Base-by-base conservation (phyloP, 2,329 filamentous ascomycete species). In the Corynespora cassiicola region DNA sequence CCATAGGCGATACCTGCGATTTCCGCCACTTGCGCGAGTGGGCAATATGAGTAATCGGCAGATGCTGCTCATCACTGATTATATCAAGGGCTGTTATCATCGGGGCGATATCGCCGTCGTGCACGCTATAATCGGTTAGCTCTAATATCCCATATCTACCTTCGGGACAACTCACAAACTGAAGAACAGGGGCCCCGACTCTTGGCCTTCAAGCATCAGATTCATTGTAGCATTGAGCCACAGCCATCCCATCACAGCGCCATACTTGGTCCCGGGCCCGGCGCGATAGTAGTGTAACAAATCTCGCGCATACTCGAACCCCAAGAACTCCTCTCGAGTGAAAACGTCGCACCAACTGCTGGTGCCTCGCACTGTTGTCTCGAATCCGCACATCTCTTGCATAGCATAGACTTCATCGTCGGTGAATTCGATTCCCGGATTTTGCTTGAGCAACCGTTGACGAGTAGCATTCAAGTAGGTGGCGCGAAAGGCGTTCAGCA, bases 361-460 rank as follows among this genome's bases (percentile, higher is more conserved):
- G 15, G 60, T 65, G 6, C 79, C 80, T 39, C 75, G 71, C 0
- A 75, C 74, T 2, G 77, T 72, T 0, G 70, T 78, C 58, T 83
- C 80, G 47, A 82, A 84, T 1, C 77, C 80, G 54, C 80, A 83
- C 68, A 82, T 75, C 49, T 82, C 78, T 56, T 82, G 80, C 80
- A 83, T 82, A 41, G 74, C 70, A 51, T 76, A 83, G 23, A 82
- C 59, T 36, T 82, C 78, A 3, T 66, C 52, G 29, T 73, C 66
- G 0, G 61, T 67, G 39, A 80, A 71, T 10, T 54, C 34, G 24
- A 79, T 63, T 2, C 60, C 66, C 3, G 73, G 64, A 20, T 71
- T 73, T n/a, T 74, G 63, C 5, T 68, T 46, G 1, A 54, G 50
- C 4, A 82, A 59, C 14, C 78, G 69, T 10, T 68, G 42, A 22